phyloP scores from a whole-genome alignment of 495 filamentous ascomycete species.

The Chaetomium cochliodes region DNA sequence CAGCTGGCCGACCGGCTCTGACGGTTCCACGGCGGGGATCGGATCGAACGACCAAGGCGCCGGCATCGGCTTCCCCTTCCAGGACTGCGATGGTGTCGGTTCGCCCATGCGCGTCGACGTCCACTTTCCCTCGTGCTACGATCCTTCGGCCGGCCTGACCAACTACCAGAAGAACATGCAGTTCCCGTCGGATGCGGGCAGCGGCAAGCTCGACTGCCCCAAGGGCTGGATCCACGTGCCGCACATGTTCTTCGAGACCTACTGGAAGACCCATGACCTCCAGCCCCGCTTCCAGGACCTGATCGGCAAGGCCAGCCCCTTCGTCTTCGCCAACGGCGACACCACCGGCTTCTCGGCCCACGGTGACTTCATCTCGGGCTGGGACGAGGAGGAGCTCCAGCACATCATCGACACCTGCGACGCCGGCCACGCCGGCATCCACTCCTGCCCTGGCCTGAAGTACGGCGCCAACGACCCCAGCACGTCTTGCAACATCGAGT shows the following conservation, averaged over 20 bases:
- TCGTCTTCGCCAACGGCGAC: slow-evolving; percentile 64
- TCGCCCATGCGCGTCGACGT: slow-evolving; percentile 58
- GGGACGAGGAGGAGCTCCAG: slow-evolving; percentile 62
- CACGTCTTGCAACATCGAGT: slow-evolving; percentile 48
- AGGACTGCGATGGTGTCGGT: slow-evolving; percentile 52
- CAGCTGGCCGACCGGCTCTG: slow-evolving; percentile 47
- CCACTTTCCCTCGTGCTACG: slow-evolving; percentile 57
- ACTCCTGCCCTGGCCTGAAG: slow-evolving; percentile 54
- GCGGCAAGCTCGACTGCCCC: slow-evolving; percentile 61
- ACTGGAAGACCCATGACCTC: slow-evolving; percentile 60
- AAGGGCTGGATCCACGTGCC: slow-evolving; percentile 54
- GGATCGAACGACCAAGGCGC: slow-evolving; percentile 48
- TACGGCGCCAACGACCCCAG: slow-evolving; percentile 41
- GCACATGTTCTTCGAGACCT: slow-evolving; percentile 68
- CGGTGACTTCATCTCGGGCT: slow-evolving; percentile 72
- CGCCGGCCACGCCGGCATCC: slow-evolving; percentile 50
- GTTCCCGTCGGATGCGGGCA: slow-evolving; percentile 49
- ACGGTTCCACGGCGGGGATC: slow-evolving; percentile 50
- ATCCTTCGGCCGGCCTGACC: slow-evolving; percentile 56
- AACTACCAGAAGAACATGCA: slow-evolving; percentile 54
- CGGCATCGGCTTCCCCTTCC: slow-evolving; percentile 51
- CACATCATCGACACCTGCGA: slow-evolving; percentile 61
- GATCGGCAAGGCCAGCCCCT: slow-evolving; percentile 57
- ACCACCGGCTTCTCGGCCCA: slow-evolving; percentile 59
- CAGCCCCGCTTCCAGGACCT: slow-evolving; percentile 53